Evolutionary conservation across 2,329 filamentous ascomycete species (phyloP), one percentile per base, ranked within the genome.

Genomic region (Reticulascus tulasneorum): DNA sequence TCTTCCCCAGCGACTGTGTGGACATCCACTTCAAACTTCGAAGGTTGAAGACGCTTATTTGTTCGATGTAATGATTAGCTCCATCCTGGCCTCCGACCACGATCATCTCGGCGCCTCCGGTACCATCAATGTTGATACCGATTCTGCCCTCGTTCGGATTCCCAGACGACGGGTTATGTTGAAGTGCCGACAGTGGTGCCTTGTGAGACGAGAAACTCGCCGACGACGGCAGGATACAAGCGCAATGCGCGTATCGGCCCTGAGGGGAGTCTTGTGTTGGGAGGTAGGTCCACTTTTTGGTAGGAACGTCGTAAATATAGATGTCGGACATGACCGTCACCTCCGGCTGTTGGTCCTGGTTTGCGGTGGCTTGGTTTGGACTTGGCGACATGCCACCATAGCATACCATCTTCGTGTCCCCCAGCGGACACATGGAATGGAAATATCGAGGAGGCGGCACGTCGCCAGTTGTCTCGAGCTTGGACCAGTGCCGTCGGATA

Each of bases 311-410:
- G 60, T 88, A 97, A 21, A 98, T 86, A 60, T 97, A 87, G 37
- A 97, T 88, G 62, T 98, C 93, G 7, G 91, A 96, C 90, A 98
- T 96, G 38, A 97, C 93, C 2, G 89, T 84, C 5, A 97, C 86
- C 53, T 96, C 90, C 23, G 88, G 81, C 49, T 89, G 85, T 36
- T 79, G 69, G 45, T 90, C 85, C 40, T 71, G 66, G 9, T 70
- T 67, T 12, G 63, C 60, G 16, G 62, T 55, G 29, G 61, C 51
- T 22, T 72, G 59, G 37, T 66, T 72, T 7, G 73, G 67, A 9
- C 81, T 77, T 1, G 91, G 90, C 9, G 91, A 96, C 93, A 98
- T 98, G 49, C 93, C 93, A 39, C 93, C 93, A 60, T 97, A 98
- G 62, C 91, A 97, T 4, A 98, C 91, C 59, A 98, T 73, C 61